phyloP scores from a whole-genome alignment of 2,329 filamentous ascomycete species.

The Ceratocystiopsis minuta region DNA sequence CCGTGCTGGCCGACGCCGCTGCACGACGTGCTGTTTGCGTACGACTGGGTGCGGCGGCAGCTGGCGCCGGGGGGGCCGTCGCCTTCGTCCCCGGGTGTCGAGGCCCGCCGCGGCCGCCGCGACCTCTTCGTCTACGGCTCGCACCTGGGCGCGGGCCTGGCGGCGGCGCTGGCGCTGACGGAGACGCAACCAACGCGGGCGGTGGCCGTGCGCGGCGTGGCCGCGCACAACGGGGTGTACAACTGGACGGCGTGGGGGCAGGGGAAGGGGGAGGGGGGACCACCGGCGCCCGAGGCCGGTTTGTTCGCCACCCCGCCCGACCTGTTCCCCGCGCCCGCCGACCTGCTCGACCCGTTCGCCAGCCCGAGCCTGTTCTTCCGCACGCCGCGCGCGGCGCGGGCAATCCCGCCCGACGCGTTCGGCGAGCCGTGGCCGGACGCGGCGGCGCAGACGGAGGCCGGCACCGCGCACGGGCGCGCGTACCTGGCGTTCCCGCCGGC shows the following conservation, averaged over 20 bases:
- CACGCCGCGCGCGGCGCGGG: slow-evolving; percentile 23
- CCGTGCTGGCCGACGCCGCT: slow-evolving; percentile 35
- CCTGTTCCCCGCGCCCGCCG: slow-evolving; percentile 30
- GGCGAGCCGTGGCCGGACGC: slow-evolving; percentile 1
- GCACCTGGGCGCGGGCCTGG: slow-evolving; percentile 38
- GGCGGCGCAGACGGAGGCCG: slow-evolving; percentile 1
- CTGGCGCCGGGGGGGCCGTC: slow-evolving; percentile 18
- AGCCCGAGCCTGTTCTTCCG: slow-evolving; percentile 42
- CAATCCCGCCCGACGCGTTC: slow-evolving; percentile 20
- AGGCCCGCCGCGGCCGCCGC: slow-evolving; percentile 14
- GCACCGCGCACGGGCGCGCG: slow-evolving; percentile 20
- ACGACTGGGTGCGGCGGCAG: slow-evolving; percentile 30
- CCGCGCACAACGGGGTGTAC: slow-evolving; percentile 42
- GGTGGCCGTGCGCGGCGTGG: slow-evolving; percentile 33
- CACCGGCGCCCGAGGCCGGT: too few relatives aligned
- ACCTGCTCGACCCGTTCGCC: slow-evolving; percentile 42
- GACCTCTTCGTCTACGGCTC: slow-evolving; percentile 35
- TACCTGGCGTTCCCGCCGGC: slow-evolving; percentile 30
- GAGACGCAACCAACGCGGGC: slow-evolving; percentile 26
- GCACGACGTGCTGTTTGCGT: slow-evolving; percentile 36
- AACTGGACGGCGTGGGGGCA: slow-evolving; percentile 34
- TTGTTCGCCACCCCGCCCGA: too few relatives aligned
- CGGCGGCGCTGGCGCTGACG: slow-evolving; percentile 37
- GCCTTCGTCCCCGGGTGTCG: background rate
- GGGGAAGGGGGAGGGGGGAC: too few relatives aligned